Evolutionary conservation across 2,329 filamentous ascomycete genomes (phyloP).

Genomic region (Fusarium foetens): DNA sequence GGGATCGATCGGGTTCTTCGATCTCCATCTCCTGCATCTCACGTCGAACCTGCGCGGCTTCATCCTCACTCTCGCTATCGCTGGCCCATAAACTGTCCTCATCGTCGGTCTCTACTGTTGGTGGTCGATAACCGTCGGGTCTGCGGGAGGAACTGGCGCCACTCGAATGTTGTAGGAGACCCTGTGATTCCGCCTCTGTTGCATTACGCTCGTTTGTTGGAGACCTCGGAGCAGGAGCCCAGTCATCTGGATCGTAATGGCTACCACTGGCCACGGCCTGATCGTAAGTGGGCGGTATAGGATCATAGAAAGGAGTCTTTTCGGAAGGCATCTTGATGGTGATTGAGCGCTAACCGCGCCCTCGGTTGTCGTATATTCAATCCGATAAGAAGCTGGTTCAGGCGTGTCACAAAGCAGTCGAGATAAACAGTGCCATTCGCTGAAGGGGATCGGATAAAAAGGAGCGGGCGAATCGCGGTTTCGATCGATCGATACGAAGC

Average conservation of each 20-base stretch:
- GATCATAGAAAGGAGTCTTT: constrained; percentile 56
- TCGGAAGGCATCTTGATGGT: constrained; percentile 50
- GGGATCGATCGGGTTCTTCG: constrained; percentile 68
- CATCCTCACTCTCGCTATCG: constrained; percentile 58
- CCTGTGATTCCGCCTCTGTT: constrained; percentile 80
- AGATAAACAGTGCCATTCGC: constrained; percentile 28
- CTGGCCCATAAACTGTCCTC: constrained; percentile 68
- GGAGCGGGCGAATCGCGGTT: constrained; percentile 28
- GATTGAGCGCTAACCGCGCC: constrained; percentile 34
- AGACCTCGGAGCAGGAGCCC: constrained; percentile 46
- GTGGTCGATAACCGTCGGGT: constrained; percentile 74
- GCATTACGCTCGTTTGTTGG: constrained; percentile 67
- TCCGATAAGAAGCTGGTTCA: constrained; percentile 2
- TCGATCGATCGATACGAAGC: constrained; percentile 21
- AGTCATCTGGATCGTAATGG: constrained; percentile 47
- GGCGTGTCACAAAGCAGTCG: constrained; percentile 12
- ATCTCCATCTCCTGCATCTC: constrained; percentile 93
- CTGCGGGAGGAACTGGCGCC: constrained; percentile 55
- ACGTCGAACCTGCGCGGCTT: constrained; percentile 75
- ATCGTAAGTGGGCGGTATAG: constrained; percentile 57
- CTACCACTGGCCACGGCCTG: constrained; percentile 53
- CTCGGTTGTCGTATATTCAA: constrained; percentile 25
- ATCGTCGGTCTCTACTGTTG: constrained; percentile 82
- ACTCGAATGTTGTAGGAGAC: constrained; percentile 70
- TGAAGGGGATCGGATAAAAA: constrained; percentile 25